Evolutionary conservation across 371 early-diverging fungal species (phyloP).

Genomic region (Lichtheimia ornata): DNA sequence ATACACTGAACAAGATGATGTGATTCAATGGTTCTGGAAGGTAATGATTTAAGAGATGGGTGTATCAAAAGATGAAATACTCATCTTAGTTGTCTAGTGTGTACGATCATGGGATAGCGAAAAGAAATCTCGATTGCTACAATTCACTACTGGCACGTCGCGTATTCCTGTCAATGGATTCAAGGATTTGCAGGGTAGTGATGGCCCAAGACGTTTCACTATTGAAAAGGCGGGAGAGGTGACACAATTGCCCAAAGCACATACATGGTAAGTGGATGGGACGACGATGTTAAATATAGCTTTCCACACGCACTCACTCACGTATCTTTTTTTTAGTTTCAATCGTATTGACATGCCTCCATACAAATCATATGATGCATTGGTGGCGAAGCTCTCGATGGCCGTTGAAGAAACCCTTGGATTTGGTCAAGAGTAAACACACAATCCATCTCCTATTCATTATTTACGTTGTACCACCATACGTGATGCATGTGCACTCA

Average conservation of each 20-base stretch:
- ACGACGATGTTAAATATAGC: not conserved
- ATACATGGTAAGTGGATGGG: slow-evolving; percentile 80
- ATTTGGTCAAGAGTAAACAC: slow-evolving; percentile 75
- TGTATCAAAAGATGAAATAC: not conserved
- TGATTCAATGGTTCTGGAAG: slow-evolving; percentile 99
- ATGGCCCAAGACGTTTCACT: slow-evolving; percentile 95
- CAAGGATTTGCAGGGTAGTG: slow-evolving; percentile 95
- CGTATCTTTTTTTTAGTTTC: slow-evolving; percentile 64
- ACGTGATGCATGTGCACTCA: not conserved
- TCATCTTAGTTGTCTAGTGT: slow-evolving; percentile 41
- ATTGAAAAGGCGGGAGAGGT: slow-evolving; percentile 94
- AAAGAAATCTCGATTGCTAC: slow-evolving; percentile 92
- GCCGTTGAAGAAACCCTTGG: slow-evolving; percentile 94
- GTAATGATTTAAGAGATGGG: slow-evolving; percentile 24
- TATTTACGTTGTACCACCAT: not conserved
- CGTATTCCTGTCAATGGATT: slow-evolving; percentile 99
- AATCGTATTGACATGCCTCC: slow-evolving; percentile 96
- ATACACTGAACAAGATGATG: slow-evolving; percentile 94
- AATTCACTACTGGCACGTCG: slow-evolving; percentile 98
- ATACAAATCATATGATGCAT: slow-evolving; percentile 72
- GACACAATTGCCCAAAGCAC: slow-evolving; percentile 86
- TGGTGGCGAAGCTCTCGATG: slow-evolving; percentile 82
- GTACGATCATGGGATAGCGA: slow-evolving; percentile 88
- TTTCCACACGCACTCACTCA: not conserved
- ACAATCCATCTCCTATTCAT: not conserved